Evolutionary conservation across 2,329 filamentous ascomycete species (phyloP), one percentile per base, ranked within the genome.

Genomic region (Plenodomus lindquistii): DNA sequence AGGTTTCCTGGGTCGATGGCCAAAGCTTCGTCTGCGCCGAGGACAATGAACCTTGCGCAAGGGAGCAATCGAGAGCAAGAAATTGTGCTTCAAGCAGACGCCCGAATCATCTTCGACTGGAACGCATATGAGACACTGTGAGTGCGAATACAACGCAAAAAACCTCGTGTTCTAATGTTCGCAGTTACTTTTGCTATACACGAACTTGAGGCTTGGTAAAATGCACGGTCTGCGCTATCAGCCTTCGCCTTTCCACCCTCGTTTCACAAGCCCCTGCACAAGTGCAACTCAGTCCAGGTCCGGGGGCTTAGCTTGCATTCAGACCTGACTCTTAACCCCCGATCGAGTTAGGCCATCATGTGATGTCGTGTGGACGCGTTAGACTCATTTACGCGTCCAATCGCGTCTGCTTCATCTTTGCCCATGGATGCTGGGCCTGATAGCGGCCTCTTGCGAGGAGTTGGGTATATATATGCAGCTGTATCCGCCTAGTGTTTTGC

Each of bases 331-430:
- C 56, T 66, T 65, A 55, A 42, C 18, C 44, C 49, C 57, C 46
- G 36, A 52, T 57, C 48, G 4, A 17, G 59, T 52, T 52, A 66
- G 59, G 48, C 37, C 42, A 45, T 40, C 67, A 72, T 66, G 69
- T 73, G 71, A 73, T 70, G 65, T 56, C 70, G 71, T 60, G 70
- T 60, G 58, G 39, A 48, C 64, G 63, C 52, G 65, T 69, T 59
- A 45, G 45, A 42, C 43, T 50, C 22, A 19, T 57, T 46, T 42
- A 63, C 67, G 65, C 60, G 69, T 70, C 67, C 69, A 70, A 72
- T 67, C 65, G 62, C 62, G 63, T 66, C 52, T 34, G 40, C 50
- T 48, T 62, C 63, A 55, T 59, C 57, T 46, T 46, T 42, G 47
- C 50, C 58, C 60, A 59, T 49, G 36, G 60, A 58, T 54, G 50